Evolutionary conservation across 208 protist genomes (phyloP).

Genomic region (Trypanosoma vivax): DNA sequence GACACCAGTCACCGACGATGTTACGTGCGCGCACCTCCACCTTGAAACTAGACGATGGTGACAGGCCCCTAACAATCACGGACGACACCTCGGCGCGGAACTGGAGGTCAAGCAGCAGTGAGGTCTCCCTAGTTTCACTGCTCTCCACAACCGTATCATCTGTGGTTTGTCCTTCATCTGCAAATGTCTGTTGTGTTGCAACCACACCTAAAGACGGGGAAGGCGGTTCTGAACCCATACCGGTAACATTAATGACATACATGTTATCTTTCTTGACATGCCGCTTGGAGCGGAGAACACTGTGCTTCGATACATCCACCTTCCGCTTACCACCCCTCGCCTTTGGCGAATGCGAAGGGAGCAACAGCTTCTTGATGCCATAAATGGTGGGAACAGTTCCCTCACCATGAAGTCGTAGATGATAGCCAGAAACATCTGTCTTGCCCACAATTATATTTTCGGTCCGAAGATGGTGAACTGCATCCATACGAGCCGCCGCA

Average conservation of each 20-base stretch:
- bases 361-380: conserved; percentile 30
- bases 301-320: conserved; percentile 3
- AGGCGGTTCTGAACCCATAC: too few relatives aligned
- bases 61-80: conserved; percentile 27
- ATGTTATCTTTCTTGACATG: too few relatives aligned
- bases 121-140: background rate
- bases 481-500: conserved; percentile 52
- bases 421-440: conserved; percentile 41
- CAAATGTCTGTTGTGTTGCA: too few relatives aligned
- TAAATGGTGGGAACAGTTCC: conserved; percentile 13
- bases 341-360: conserved; percentile 24
- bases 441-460: conserved; percentile 65
- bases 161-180: too few relatives aligned
- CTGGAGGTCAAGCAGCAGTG: conserved; percentile 42
- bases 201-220: too few relatives aligned
- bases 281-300: too few relatives aligned
- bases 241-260: too few relatives aligned
- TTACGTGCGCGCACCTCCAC: conserved; percentile 53
- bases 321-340: conserved; percentile 14
- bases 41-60: conserved; percentile 29
- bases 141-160: background rate
- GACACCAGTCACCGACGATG: conserved; percentile 60
- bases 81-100: conserved; percentile 15
- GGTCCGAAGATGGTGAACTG: conserved; percentile 54
- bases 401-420: conserved; percentile 37